These are phyloP conservation scores for Microcera coccophila DNA, from an alignment of 2,329 filamentous ascomycete genomes.

Conservation along the genomic window DNA sequence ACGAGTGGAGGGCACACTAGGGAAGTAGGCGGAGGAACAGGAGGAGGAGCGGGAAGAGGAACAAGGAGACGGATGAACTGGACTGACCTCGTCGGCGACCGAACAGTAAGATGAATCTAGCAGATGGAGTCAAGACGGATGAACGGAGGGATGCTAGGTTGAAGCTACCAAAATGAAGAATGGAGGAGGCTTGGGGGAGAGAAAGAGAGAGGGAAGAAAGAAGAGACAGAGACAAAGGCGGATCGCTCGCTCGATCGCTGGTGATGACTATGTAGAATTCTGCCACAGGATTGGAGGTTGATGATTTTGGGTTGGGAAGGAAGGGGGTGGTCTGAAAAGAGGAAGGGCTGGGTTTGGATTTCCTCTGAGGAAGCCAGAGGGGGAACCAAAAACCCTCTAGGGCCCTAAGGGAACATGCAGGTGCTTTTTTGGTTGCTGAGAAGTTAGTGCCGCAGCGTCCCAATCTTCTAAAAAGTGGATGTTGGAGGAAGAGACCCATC, in stretches of 20 bases:
- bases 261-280: slow-evolving; percentile 15
- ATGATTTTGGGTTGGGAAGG: slow-evolving; percentile 15
- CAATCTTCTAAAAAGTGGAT: background rate
- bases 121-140: background rate
- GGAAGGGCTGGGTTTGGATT: background rate
- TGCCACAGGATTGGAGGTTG: slow-evolving; percentile 7
- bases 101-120: background rate
- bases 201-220: slow-evolving; percentile 12
- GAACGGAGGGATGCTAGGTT: background rate
- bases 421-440: background rate
- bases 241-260: no score
- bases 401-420: background rate
- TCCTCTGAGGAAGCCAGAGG: background rate
- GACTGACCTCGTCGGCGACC: slow-evolving; percentile 7
- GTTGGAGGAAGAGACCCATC: no score
- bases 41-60: background rate
- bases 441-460: background rate
- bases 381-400: background rate
- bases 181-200: slow-evolving; percentile 1
- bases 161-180: slow-evolving; percentile 2
- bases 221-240: slow-evolving; percentile 14
- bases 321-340: slow-evolving; percentile 4
- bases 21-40: background rate
- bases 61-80: background rate
- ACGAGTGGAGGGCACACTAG: background rate